Conservation (phyloP, 2,329 filamentous ascomycete species). For the Aspergillus sp. region DNA sequence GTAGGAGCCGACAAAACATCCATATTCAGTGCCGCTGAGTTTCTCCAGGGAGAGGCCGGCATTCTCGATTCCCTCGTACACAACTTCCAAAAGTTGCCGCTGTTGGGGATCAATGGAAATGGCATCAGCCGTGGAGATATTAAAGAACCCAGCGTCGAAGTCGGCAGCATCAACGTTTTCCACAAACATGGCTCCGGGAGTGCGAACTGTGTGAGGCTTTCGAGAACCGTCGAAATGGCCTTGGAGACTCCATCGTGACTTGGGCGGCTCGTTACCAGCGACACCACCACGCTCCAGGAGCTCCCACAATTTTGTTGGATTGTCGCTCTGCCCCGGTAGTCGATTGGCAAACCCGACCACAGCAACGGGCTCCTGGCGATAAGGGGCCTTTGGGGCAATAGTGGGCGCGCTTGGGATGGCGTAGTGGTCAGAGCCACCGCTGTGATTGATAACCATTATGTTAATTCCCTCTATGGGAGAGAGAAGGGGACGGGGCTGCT, state of each 20-base stretch:
- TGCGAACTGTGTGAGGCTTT: not conserved
- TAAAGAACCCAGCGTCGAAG: slow-evolving; percentile 28
- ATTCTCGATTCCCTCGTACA: slow-evolving; percentile 40
- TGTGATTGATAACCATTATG: no score
- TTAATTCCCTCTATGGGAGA: no score
- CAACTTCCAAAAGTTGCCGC: slow-evolving; percentile 31
- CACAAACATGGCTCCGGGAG: not conserved
- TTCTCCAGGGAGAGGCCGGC: slow-evolving; percentile 16
- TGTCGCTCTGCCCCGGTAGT: not conserved
- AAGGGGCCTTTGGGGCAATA: no score
- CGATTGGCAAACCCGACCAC: slow-evolving; percentile 9
- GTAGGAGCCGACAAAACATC: slow-evolving; percentile 21
- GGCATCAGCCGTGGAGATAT: slow-evolving; percentile 21
- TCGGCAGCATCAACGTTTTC: not conserved
- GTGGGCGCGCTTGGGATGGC: no score
- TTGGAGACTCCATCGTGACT: not conserved
- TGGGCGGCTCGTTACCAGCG: not conserved
- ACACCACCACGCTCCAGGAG: not conserved
- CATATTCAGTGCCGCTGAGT: slow-evolving; percentile 23
- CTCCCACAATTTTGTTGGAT: not conserved
- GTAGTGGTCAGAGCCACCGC: no score
- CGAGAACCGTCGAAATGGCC: slow-evolving; percentile 2
- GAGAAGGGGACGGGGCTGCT: no score
- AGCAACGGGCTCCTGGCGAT: not conserved
- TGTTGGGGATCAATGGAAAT: slow-evolving; percentile 36